phyloP scores from a whole-genome alignment of 2,329 filamentous ascomycete genomes.

The Trichophyton rubrum region DNA sequence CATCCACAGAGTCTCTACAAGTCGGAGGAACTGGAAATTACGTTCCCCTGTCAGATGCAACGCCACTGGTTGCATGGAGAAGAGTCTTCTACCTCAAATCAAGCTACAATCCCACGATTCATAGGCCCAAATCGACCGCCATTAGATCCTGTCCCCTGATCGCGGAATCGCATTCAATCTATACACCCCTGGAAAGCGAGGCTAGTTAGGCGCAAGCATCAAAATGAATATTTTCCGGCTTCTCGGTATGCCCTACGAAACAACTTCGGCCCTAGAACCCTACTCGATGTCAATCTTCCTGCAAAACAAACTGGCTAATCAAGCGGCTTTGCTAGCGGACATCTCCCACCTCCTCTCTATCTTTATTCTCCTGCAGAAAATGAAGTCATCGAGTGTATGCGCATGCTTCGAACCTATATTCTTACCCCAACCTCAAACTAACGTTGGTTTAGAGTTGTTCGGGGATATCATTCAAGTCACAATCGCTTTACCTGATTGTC shows the following conservation, averaged over 20 bases:
- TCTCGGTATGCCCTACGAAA: slow-evolving; percentile 39
- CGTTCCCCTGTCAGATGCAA: neutral
- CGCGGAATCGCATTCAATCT: neutral
- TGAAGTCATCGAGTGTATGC: slow-evolving; percentile 77
- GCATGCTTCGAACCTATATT: neutral
- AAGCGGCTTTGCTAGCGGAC: slow-evolving; percentile 51
- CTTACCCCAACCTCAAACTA: neutral
- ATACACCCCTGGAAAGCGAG: neutral
- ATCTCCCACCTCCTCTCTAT: slow-evolving; percentile 92
- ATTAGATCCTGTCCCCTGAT: neutral
- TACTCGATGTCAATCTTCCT: neutral
- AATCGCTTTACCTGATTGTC: slow-evolving; percentile 86
- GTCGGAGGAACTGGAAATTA: neutral
- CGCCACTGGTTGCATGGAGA: neutral
- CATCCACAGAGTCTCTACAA: neutral
- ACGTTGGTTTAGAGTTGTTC: slow-evolving; percentile 64
- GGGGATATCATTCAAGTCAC: slow-evolving; percentile 97
- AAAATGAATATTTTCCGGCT: slow-evolving; percentile 61
- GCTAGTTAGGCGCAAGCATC: slow-evolving; percentile 12
- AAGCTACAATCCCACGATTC: neutral
- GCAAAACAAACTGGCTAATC: neutral
- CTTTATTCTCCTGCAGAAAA: slow-evolving; percentile 90
- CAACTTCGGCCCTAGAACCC: neutral
- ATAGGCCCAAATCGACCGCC: neutral
- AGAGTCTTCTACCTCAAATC: neutral